Conservation (phyloP, 805 yeast genomes). For the Candida sonorensis region DNA sequence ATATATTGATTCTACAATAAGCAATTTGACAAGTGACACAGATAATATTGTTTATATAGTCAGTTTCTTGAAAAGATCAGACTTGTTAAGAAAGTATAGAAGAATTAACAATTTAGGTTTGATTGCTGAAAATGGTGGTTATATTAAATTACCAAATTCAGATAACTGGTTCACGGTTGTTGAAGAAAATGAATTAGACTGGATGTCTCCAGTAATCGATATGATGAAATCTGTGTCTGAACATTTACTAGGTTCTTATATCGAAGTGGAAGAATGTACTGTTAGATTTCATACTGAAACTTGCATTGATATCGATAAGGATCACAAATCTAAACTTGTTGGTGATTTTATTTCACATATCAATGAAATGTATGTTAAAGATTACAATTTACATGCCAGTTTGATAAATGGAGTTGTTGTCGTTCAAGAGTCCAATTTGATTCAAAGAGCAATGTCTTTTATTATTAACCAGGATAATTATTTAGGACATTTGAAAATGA, state of each 20-base stretch:
- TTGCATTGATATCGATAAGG: conserved; percentile 51
- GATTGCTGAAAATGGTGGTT: conserved; percentile 89
- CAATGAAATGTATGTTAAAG: conserved; percentile 62
- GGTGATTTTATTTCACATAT: conserved; percentile 85
- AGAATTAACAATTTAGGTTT: conserved; percentile 68
- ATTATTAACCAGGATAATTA: conserved; percentile 31
- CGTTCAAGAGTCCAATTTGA: conserved; percentile 59
- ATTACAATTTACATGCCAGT: conserved; percentile 65
- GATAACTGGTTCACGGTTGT: conserved; percentile 58
- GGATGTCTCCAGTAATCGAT: conserved; percentile 54
- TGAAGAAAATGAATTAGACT: conserved; percentile 44
- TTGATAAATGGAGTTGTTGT: conserved; percentile 62
- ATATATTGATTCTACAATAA: conserved; percentile 48
- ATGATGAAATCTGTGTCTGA: conserved; percentile 59
- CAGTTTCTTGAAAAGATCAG: conserved; percentile 56
- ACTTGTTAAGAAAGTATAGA: conserved; percentile 61
- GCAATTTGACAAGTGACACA: conserved; percentile 51
- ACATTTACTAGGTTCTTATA: conserved; percentile 71
- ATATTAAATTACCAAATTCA: conserved; percentile 46
- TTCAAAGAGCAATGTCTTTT: conserved; percentile 49
- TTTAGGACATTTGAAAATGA: conserved; percentile 9
- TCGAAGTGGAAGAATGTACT: conserved; percentile 69
- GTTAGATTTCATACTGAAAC: conserved; percentile 70
- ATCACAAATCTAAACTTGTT: conserved; percentile 58
- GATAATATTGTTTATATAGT: conserved; percentile 65